Base-by-base conservation (phyloP, 495 filamentous ascomycete species). In the Neurospora sp. region DNA sequence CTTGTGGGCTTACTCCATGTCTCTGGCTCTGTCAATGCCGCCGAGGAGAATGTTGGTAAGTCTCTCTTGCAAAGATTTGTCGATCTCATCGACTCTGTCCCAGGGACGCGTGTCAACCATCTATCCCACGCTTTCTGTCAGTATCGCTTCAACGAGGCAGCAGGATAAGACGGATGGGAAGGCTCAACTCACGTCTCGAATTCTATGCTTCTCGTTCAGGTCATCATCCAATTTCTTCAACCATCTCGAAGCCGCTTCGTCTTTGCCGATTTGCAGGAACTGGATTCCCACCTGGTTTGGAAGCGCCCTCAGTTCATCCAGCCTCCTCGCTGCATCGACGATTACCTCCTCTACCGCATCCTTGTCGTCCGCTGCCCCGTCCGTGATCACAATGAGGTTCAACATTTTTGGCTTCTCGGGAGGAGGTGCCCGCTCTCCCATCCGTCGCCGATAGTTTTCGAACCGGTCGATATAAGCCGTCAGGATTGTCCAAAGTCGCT, bases 311-410 rank as follows among this genome's bases (percentile, higher is more conserved):
- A 89, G 79, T 27, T 80, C 82, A 76, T 97, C 93, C 3, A 97
- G 82, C 75, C 84, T 87, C 79, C 86, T 84, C 0, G 93, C 94
- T 0, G 87, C 87, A 4, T 83, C 76, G 23, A 92, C 83, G 70
- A 97, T 88, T 3, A 91, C 83, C 59, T 83, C 85, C 79, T 93
- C 91, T 3, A 81, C 81, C 74, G 37, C 40, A 39, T 76, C 75
- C 75, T 96, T 92, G 76, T 96, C 93, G 2, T 87, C 89, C 5
- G 93, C 90, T 27, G 86, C 89, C 5, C 94, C 94, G 77, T 96
- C 93, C 0, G 94, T 95, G 44, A 97, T 89, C 27, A 92, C 87
- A 75, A 97, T 93, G 75, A 97, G 88, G 77, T 97, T 97, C 7
- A 97, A 81, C 4, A 92, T 93, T 77, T 92, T 93, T 0, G 90